Evolutionary conservation across 2,329 filamentous ascomycete species (phyloP).

Genomic region (Mariannaea elegans): DNA sequence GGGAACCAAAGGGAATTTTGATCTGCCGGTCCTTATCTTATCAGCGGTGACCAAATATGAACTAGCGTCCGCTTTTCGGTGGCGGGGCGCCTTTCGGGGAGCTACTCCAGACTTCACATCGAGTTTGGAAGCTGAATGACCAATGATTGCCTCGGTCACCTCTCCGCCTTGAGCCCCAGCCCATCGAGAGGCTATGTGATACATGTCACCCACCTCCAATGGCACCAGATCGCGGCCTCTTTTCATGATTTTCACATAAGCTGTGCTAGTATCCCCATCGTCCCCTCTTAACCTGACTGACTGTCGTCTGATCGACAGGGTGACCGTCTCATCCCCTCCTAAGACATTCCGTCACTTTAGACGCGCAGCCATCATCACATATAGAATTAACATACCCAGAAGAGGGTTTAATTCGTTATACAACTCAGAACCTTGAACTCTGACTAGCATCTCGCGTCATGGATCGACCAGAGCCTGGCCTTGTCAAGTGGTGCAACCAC

Average conservation of each 20-base stretch:
- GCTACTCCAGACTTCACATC: slow-evolving; percentile 15
- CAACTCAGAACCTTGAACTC: neutral
- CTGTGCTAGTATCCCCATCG: neutral
- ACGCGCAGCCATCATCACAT: neutral
- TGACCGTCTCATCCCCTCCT: neutral
- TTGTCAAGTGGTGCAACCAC: slow-evolving; percentile 74
- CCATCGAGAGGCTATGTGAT: slow-evolving; percentile 23
- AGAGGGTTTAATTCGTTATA: neutral
- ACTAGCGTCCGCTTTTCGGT: slow-evolving; percentile 22
- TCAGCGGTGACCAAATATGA: slow-evolving; percentile 28
- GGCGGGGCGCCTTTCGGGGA: slow-evolving; percentile 7
- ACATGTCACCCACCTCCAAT: slow-evolving; percentile 20
- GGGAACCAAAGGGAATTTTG: slow-evolving; percentile 9
- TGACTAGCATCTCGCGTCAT: slow-evolving; percentile 45
- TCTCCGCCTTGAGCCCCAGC: slow-evolving; percentile 11
- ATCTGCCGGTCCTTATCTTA: slow-evolving; percentile 34
- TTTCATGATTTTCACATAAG: neutral
- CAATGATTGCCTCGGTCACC: slow-evolving; percentile 16
- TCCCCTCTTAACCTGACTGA: neutral
- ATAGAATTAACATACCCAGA: neutral
- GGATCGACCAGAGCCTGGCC: slow-evolving; percentile 69
- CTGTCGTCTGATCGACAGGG: slow-evolving; percentile 12
- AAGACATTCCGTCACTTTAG: neutral
- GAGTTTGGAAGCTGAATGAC: slow-evolving; percentile 1
- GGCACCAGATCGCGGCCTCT: slow-evolving; percentile 14